phyloP scores from a whole-genome alignment of 1,284 basidiomycete genomes.

The Pyrrhoderma lamaoense region DNA sequence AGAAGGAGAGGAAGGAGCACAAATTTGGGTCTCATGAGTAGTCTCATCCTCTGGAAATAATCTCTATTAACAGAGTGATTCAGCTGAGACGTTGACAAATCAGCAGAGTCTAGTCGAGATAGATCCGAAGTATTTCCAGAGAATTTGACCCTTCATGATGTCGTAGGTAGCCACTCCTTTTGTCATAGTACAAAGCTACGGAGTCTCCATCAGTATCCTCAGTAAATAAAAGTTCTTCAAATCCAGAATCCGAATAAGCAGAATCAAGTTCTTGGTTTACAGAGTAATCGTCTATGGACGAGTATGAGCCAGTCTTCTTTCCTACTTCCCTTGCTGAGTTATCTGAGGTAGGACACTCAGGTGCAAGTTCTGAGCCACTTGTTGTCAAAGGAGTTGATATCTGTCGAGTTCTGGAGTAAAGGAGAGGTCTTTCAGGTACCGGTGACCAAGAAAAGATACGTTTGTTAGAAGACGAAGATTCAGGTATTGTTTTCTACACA shows the following conservation, averaged over 20 bases:
- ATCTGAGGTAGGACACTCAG: too few species aligned
- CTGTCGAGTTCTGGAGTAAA: too few species aligned
- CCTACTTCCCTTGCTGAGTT: too few species aligned
- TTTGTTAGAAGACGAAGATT: too few species aligned
- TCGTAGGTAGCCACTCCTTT: neutral
- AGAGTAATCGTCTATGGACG: slow-evolving; percentile 5
- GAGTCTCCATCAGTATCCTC: neutral
- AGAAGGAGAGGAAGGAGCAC: too few species aligned
- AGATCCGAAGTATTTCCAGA: neutral
- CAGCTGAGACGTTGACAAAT: neutral
- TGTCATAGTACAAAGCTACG: neutral
- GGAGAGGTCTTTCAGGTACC: too few species aligned
- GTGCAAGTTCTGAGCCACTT: neutral
- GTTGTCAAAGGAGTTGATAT: too few species aligned
- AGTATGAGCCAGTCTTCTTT: too few species aligned
- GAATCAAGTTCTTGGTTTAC: slow-evolving; percentile 5
- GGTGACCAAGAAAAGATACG: too few species aligned
- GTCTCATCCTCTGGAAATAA: too few species aligned
- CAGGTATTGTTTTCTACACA: neutral
- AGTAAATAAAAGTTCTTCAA: slow-evolving; percentile 11
- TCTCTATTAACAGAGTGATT: too few species aligned
- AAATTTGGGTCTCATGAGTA: too few species aligned
- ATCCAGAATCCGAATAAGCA: slow-evolving; percentile 8
- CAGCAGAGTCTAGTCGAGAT: neutral
- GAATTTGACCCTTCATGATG: neutral